Conservation (phyloP, 1,284 basidiomycete genomes). For the Cryptococcus sp. region DNA sequence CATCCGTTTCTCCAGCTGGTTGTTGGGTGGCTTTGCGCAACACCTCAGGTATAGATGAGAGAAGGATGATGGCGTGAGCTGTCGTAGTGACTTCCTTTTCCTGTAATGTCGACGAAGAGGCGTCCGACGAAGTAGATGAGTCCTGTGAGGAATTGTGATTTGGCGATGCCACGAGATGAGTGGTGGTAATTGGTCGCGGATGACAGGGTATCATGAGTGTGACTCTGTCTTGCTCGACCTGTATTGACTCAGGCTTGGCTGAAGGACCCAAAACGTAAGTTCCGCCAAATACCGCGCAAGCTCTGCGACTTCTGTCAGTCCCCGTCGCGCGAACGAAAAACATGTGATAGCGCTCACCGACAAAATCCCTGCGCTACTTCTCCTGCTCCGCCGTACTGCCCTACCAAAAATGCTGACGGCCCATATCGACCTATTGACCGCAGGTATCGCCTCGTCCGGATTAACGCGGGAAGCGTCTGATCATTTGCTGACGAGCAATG, state of each 20-base stretch:
- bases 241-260: conserved; percentile 26
- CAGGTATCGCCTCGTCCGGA: conserved; percentile 70
- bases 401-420: conserved; percentile 83
- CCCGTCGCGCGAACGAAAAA: neutral
- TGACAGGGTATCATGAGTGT: conserved; percentile 61
- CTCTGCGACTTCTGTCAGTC: conserved; percentile 54
- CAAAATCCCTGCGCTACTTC: conserved; percentile 94
- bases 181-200: conserved; percentile 57
- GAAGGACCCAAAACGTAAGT: conserved; percentile 72
- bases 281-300: conserved; percentile 78
- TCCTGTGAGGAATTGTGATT: conserved; percentile 58
- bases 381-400: conserved; percentile 89
- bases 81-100: conserved; percentile 2
- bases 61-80: conserved; percentile 69
- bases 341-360: conserved; percentile 45
- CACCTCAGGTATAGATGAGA: conserved; percentile 55
- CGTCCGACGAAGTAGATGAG: conserved; percentile 26
- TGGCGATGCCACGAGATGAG: conserved; percentile 54
- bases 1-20: conserved; percentile 19
- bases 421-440: conserved; percentile 84
- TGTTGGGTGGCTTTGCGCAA: conserved; percentile 10
- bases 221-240: conserved; percentile 29
- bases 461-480: conserved; percentile 63
- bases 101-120: too few species aligned
- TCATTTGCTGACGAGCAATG: conserved; percentile 63